Base-by-base conservation (phyloP, 2,329 filamentous ascomycete species). In the Macrophomina phaseolina region DNA sequence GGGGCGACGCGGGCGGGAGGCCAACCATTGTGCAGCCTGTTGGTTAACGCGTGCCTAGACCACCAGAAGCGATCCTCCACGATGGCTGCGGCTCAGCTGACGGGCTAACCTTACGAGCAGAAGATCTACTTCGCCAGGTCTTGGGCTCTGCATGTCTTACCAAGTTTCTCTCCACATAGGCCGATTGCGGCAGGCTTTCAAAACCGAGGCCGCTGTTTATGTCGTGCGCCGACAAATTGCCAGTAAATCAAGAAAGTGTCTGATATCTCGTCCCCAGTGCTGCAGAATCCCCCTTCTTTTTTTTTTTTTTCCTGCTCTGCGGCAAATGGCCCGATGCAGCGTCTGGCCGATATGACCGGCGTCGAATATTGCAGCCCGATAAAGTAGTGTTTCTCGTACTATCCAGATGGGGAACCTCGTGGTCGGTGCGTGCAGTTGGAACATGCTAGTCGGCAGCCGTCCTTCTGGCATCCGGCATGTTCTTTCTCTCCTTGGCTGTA, bases 401-500 rank as follows among this genome's bases (percentile, higher is more conserved):
- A 23, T 5, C 9, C 52, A 23, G 28, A 16, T 45, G 7, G 23
- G 12, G 6, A 12, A 30, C 23, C 28, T 28, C 8, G 28, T 28
- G 28, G 32, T 23, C 28, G 58, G 30, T 36, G 11, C n/a, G 32
- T 1, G 11, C 32, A 61, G 18, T 34, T 11, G 30, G 18, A 30
- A 9, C n/a, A 28, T 46, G 28, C 52, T 28, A 66, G 14, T 66
- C 42, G 42, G 16, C 34, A n/a, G 23, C 36, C 46, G 30, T 66
- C 49, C 65, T 67, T 48, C 65, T 52, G 38, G 65, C 78, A 60
- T 73, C 71, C 12, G 83, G 83, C 82, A 84, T 84, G 64, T 79
- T 80, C 74, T 76, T 96, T 82, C 91, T 91, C 85, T 98, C 95
- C 83, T 91, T 94, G 9, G 87, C 84, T 0, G 91, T 88, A 64